Evolutionary conservation across 257 asterid genomes (phyloP).

Genomic region (Lantana camara): DNA sequence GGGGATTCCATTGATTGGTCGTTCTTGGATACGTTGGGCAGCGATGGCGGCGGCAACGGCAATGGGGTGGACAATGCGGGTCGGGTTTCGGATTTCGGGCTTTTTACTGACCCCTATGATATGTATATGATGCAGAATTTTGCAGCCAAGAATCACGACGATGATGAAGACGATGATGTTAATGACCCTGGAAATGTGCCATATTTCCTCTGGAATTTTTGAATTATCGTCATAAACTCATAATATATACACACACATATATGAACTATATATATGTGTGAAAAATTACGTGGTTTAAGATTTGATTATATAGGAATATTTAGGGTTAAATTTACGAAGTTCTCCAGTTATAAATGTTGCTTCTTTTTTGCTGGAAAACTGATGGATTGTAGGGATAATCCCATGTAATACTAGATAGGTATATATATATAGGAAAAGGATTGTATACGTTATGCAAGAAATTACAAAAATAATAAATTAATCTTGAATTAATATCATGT

Average conservation of each 20-base stretch:
- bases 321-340: background rate
- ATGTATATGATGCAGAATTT: constrained; percentile 12
- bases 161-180: constrained; percentile 15
- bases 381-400: background rate
- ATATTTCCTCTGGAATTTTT: constrained; percentile 26
- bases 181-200: background rate
- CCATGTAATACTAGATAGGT: background rate
- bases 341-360: background rate
- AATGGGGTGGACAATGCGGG: background rate
- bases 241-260: background rate
- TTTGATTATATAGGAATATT: background rate
- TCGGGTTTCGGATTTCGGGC: constrained; percentile 17
- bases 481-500: no score
- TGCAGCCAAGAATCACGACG: background rate
- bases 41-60: constrained; percentile 3
- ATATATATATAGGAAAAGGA: background rate
- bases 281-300: no score
- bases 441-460: no score
- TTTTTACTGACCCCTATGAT: constrained; percentile 25
- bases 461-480: no score
- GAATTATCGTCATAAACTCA: no score
- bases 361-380: background rate
- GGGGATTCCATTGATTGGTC: constrained; percentile 27
- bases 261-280: no score
- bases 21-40: constrained; percentile 32